phyloP scores from a whole-genome alignment of 192 early-diverging fungal genomes.

The Coemansia pectinata region DNA sequence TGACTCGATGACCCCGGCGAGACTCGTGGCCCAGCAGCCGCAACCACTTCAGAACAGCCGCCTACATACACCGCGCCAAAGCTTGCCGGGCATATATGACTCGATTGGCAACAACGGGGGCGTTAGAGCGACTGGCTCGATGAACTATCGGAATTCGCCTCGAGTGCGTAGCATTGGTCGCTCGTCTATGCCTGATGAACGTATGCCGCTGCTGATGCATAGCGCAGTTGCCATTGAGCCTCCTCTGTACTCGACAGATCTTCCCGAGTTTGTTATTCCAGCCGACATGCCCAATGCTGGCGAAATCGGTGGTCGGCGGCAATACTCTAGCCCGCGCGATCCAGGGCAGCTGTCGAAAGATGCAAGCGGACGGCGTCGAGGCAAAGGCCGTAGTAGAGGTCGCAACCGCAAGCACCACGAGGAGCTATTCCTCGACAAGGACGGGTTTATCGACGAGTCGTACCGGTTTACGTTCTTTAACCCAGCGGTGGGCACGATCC shows the following conservation, averaged over 20 bases:
- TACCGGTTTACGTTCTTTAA: slow-evolving; percentile 73
- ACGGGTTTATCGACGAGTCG: slow-evolving; percentile 56
- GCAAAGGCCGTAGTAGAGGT: not conserved
- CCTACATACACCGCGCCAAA: not conserved
- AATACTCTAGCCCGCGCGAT: not conserved
- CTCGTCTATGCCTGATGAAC: slow-evolving; percentile 21
- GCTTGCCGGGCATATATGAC: not conserved
- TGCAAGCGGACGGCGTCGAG: not conserved
- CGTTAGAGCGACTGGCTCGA: not conserved
- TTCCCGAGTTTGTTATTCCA: slow-evolving; percentile 27
- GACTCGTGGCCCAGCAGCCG: not conserved
- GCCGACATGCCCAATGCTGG: slow-evolving; percentile 21
- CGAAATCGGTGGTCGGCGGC: not conserved
- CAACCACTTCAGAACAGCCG: not conserved
- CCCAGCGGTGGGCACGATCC: slow-evolving; percentile 63
- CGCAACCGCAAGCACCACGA: slow-evolving; percentile 36
- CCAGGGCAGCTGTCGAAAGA: not conserved
- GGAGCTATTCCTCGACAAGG: slow-evolving; percentile 54
- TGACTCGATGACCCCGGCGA: not conserved
- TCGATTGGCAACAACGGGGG: not conserved
- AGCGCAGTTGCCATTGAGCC: slow-evolving; percentile 10
- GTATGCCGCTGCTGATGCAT: slow-evolving; percentile 27
- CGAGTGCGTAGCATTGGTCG: slow-evolving; percentile 12
- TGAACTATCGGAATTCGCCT: slow-evolving; percentile 7
- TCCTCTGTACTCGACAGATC: slow-evolving; percentile 7